Conservation (phyloP, 164 flowering plant genomes). For the Piper longum region DNA sequence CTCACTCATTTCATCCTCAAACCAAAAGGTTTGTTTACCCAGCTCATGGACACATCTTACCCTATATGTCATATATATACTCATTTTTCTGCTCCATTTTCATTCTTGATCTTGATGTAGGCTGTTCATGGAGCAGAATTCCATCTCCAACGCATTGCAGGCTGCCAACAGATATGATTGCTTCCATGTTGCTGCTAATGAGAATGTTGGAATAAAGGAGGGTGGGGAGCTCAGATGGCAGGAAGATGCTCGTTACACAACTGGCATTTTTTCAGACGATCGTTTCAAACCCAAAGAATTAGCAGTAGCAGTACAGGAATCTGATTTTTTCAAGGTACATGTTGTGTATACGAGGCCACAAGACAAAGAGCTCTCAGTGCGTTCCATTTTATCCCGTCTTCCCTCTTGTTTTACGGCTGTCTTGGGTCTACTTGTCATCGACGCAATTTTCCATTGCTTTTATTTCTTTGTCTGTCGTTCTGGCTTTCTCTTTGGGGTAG, state of each 20-base stretch:
- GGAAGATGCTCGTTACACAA: slow-evolving; percentile 4
- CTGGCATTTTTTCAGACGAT: slow-evolving; percentile 12
- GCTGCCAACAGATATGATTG: slow-evolving; percentile 37
- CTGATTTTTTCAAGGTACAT: slow-evolving; percentile 31
- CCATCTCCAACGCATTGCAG: slow-evolving; percentile 24
- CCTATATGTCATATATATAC: no score
- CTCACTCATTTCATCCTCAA: slow-evolving; percentile 18
- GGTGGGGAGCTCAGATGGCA: slow-evolving; percentile 16
- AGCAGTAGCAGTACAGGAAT: slow-evolving; percentile 21
- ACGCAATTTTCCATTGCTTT: not conserved
- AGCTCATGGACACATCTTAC: not conserved
- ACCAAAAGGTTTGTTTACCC: slow-evolving; percentile 25
- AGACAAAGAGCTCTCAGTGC: not conserved
- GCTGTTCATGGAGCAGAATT: slow-evolving; percentile 32
- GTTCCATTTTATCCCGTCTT: not conserved
- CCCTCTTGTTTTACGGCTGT: not conserved
- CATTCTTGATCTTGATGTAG: slow-evolving; percentile 7
- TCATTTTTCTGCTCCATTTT: not conserved
- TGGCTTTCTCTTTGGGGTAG: not conserved
- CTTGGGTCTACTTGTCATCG: not conserved
- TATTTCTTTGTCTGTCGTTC: not conserved
- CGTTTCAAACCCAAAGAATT: slow-evolving; percentile 20
- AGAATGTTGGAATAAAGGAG: slow-evolving; percentile 16
- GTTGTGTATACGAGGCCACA: not conserved
- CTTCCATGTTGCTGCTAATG: slow-evolving; percentile 11